Percentiles rank a stretch among this genome's conserved stretches.
Conservation (phyloP, 805 yeast genomes). For the Ogataea ramenticola region DNA sequence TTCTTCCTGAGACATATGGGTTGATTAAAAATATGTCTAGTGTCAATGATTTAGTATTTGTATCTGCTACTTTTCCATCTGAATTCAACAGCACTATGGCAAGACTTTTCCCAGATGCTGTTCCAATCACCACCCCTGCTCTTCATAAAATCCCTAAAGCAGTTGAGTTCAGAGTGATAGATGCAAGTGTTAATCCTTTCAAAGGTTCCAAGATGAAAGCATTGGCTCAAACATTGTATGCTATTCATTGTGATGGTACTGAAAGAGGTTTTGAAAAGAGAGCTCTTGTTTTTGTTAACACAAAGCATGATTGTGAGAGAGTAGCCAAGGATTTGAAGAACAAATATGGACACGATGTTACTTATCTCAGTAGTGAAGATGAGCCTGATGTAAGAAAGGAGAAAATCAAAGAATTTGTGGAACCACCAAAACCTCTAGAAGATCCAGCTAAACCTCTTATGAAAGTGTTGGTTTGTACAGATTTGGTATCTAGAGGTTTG, state of each 20-base stretch:
- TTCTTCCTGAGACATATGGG: slow-evolving; percentile 56
- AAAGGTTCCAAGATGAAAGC: slow-evolving; percentile 80
- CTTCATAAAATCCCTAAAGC: slow-evolving; percentile 79
- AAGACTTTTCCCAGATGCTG: slow-evolving; percentile 55
- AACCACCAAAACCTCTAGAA: slow-evolving; percentile 43
- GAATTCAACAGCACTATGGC: slow-evolving; percentile 59
- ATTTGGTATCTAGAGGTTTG: slow-evolving; percentile 82
- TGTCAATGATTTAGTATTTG: slow-evolving; percentile 60
- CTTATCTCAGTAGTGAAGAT: slow-evolving; percentile 63
- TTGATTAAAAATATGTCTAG: slow-evolving; percentile 42
- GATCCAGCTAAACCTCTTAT: slow-evolving; percentile 28
- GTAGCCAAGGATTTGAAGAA: slow-evolving; percentile 47
- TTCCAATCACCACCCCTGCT: slow-evolving; percentile 67
- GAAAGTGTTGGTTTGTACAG: slow-evolving; percentile 80
- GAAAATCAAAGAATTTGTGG: slow-evolving; percentile 56
- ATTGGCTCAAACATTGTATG: slow-evolving; percentile 79
- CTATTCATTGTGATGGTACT: slow-evolving; percentile 76
- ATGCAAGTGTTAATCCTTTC: slow-evolving; percentile 72
- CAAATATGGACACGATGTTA: slow-evolving; percentile 49
- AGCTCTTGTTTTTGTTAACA: slow-evolving; percentile 79
- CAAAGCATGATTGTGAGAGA: slow-evolving; percentile 52
- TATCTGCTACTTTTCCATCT: slow-evolving; percentile 87
- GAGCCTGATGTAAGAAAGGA: slow-evolving; percentile 49
- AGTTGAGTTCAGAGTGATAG: slow-evolving; percentile 65
- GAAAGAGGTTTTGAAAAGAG: slow-evolving; percentile 73